Percentiles rank a stretch among this genome's conserved stretches.
Conservation (phyloP, 2,329 filamentous ascomycete genomes). For the Ramichloridium luteum region DNA sequence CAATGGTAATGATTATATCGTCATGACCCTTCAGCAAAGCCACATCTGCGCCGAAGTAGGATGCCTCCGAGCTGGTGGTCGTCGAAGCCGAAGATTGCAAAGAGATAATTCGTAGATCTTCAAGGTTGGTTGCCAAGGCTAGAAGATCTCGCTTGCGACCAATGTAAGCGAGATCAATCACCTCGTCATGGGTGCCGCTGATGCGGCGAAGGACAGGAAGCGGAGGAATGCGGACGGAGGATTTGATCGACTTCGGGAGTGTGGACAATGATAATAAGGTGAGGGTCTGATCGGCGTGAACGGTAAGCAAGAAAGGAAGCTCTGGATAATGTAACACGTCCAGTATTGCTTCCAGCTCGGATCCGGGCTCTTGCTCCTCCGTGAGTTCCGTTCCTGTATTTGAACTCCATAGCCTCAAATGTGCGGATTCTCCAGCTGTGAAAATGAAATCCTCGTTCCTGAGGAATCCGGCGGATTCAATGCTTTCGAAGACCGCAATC, state of each 20-base stretch:
- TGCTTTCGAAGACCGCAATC: constrained; percentile 69
- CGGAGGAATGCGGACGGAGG: constrained; percentile 22
- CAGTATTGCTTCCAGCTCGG: constrained; percentile 56
- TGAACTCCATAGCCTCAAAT: constrained; percentile 71
- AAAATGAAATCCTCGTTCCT: constrained; percentile 60
- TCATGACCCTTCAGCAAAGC: constrained; percentile 78
- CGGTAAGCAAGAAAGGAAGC: constrained; percentile 60
- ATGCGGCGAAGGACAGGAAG: constrained; percentile 60
- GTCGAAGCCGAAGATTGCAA: constrained; percentile 36
- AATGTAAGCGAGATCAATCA: constrained; percentile 86
- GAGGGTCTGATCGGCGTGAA: constrained; percentile 83
- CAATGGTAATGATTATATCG: constrained; percentile 89
- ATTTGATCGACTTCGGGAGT: constrained; percentile 20
- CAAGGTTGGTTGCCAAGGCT: constrained; percentile 87
- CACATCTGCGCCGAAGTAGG: constrained; percentile 81
- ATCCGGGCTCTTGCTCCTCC: constrained; percentile 50
- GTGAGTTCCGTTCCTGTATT: constrained; percentile 69
- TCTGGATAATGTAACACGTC: constrained; percentile 54
- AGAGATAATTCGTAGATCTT: constrained; percentile 81
- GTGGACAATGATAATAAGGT: constrained; percentile 53
- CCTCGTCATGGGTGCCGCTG: constrained; percentile 92
- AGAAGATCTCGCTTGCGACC: constrained; percentile 68
- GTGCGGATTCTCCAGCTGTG: constrained; percentile 74
- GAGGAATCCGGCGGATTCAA: constrained; percentile 76
- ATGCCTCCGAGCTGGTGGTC: constrained; percentile 17